Base-by-base conservation (phyloP, 495 filamentous ascomycete genomes). In the Gamarada debralockiae region DNA sequence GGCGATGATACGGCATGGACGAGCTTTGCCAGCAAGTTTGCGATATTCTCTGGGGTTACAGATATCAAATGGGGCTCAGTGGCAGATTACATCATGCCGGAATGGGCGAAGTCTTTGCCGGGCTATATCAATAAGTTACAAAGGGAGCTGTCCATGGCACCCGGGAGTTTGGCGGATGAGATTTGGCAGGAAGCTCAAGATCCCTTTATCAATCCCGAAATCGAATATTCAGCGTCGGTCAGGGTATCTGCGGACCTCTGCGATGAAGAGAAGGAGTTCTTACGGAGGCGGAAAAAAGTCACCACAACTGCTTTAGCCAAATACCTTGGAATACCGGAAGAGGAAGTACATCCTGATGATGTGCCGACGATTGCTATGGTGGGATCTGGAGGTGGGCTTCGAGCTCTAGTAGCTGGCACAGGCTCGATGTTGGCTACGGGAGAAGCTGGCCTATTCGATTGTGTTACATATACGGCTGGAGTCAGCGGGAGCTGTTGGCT, bases 401-500 rank as follows among this genome's bases (percentile, higher is more conserved):
- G 93, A 24, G 92, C 93, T 0, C 75, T 98, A 43, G 89, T 97
- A 8, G 92, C 93, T 13, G 90, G 93, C 0, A 80, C 89, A 0
- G 88, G 91, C 12, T 96, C 89, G 1, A 87, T 89, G 48, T 70
- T 92, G 13, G 87, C 88, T 25, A 76, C 90, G 3, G 77, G 86
- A 22, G 88, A 96, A 67, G 83, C 85, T 42, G 93, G 93, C 0
- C 73, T 98, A 0, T 95, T 93, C 65, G 90, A 96, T 64, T 96
- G 92, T 65, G 79, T 86, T 0, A 98, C 91, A 0, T 98, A 98
- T 61, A 92, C 90, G 0, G 89, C 93, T 21, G 93, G 93, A 7
- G 93, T 98, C 14, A 92, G 87, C 61, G 93, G 93, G 3, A 93
- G 88, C 57, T 97, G 93, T 65, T 98, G 93, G 93, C 71, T 97